Evolutionary conservation across 2,329 filamentous ascomycete genomes (phyloP), one percentile per base, ranked within the genome.

Genomic region (Fusarium chlamydosporum): DNA sequence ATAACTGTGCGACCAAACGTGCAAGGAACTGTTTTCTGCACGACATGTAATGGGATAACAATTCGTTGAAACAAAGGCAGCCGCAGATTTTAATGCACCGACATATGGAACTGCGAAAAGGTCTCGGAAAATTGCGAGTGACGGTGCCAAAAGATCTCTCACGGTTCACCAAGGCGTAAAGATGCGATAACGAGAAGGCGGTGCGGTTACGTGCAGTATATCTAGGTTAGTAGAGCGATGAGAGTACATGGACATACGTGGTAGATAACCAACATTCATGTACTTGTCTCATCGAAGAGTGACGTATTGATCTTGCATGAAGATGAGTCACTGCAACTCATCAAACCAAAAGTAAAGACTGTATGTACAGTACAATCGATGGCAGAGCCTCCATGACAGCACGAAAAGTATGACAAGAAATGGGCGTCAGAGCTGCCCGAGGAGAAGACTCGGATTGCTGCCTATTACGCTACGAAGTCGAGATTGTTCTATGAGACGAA

Each of bases 321-420:
- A 26, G 46, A 33, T 64, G 66, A 69, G 56, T 69, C 67, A 70
- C 57, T 18, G 26, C 33, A 34, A 60, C 45, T 67, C 48, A 54
- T 67, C 11, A 18, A 51, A 37, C 40, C 20, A 16, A 52, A 58
- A 29, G 48, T 43, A 18, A 12, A 29, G 15, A n/a, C 11, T 45
- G n/a, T 15, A 48, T 45, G 27, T 20, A 57, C 27, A 57, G 31
- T 61, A 56, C 35, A 34, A 27, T 46, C 46, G 18, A 31, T 35
- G 42, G 35, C 35, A 53, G 43, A 62, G 65, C 65, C 55, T 68
- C 55, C 16, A 58, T 48, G 35, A 15, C 23, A 50, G 35, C 8
- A 11, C 20, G 27, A 29, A 61, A 45, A 51, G 56, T 48, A 46
- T 52, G 50, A 60, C 48, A 12, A 42, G 34, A 33, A 31, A 48